Base-by-base conservation (phyloP, 2,329 filamentous ascomycete genomes). In the Nannizziopsis barbatae region DNA sequence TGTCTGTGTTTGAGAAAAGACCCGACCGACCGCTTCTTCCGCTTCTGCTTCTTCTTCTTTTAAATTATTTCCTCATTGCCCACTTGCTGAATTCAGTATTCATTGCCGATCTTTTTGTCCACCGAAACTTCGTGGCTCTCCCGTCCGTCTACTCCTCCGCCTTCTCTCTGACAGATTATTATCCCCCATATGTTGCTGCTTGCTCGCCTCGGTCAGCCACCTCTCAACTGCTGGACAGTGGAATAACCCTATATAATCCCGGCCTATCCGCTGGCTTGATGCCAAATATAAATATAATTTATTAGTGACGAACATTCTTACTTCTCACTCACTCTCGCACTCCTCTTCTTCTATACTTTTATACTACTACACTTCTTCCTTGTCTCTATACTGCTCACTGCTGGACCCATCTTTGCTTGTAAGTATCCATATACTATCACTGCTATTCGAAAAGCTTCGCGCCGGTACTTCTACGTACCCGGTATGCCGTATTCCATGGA, bases 11-110 rank as follows among this genome's bases (percentile, higher is more conserved):
- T n/a, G n/a, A n/a, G n/a, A n/a, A n/a, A n/a, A n/a, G n/a, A n/a
- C n/a, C n/a, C n/a, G n/a, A n/a, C n/a, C n/a, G n/a, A n/a, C n/a
- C n/a, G n/a, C n/a, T n/a, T n/a, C n/a, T n/a, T n/a, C n/a, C n/a
- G n/a, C n/a, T n/a, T n/a, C n/a, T n/a, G n/a, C n/a, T n/a, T n/a
- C n/a, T n/a, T n/a, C n/a, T n/a, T n/a, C n/a, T n/a, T n/a, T n/a
- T n/a, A n/a, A n/a, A 33, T 12, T 20, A 3, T 37, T 37, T 41
- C 33, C 22, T 17, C 35, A n/a, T 15, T 27, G 12, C 22, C 30
- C 17, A 42, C 10, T 33, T 47, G 5, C 45, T 42, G 18, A 35
- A 42, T 47, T 14, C 38, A 47, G 45, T 47, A 42, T 47, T 47
- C 38, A 33, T 47, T 47, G 38, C 45, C 45, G 45, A 47, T 47